These are phyloP conservation scores for Claviceps fusiformis DNA, from an alignment of 2,329 filamentous ascomycete species.

Conservation along the genomic window DNA sequence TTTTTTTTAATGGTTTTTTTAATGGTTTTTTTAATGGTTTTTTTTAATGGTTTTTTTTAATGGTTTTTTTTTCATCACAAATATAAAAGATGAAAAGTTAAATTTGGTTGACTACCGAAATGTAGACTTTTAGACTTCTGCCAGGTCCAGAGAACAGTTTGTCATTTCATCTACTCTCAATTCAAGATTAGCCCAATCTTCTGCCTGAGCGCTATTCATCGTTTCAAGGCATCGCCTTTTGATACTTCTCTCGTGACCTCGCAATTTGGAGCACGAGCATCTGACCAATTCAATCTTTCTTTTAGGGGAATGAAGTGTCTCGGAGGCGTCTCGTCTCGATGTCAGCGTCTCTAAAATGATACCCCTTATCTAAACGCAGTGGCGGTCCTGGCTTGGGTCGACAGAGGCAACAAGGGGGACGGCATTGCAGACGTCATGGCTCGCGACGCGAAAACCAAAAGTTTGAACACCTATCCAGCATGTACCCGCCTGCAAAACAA, in stretches of 20 bases:
- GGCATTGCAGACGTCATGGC: background rate
- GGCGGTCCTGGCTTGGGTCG: background rate
- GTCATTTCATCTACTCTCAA: background rate
- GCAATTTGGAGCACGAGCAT: background rate
- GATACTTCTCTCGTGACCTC: background rate
- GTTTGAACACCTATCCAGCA: background rate
- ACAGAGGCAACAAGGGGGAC: background rate
- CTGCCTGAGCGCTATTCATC: background rate
- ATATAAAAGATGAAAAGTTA: no score
- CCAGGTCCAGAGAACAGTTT: background rate
- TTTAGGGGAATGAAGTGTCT: background rate
- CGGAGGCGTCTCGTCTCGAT: background rate
- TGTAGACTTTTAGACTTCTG: background rate
- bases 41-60: no score
- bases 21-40: no score
- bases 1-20: no score
- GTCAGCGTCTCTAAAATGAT: background rate
- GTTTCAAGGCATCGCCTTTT: background rate
- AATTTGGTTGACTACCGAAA: background rate
- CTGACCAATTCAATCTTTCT: background rate
- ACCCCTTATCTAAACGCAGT: background rate
- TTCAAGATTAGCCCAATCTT: background rate
- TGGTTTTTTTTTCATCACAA: background rate
- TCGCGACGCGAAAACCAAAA: background rate
- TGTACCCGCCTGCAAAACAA: background rate